Evolutionary conservation across 768 basidiomycete species (phyloP).

Genomic region (Tephrocybe sp.): DNA sequence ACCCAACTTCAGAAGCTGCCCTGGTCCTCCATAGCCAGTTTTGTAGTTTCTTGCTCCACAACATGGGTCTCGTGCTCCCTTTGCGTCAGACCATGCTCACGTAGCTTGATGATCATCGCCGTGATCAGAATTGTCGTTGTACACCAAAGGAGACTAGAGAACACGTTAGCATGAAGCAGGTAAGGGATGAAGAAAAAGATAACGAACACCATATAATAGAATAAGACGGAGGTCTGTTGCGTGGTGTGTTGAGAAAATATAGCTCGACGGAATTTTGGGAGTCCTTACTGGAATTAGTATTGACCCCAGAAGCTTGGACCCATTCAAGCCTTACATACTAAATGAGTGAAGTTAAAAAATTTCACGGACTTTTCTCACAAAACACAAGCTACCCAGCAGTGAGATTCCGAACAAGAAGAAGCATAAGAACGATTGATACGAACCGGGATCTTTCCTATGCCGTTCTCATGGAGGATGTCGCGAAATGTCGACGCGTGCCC

Average conservation of each 20-base stretch:
- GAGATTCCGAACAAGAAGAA: background rate
- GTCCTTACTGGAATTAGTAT: slow-evolving; percentile 7
- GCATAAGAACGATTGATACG: background rate
- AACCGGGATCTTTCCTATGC: background rate
- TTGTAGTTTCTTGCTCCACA: background rate
- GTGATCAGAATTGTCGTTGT: slow-evolving; percentile 30
- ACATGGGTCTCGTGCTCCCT: background rate
- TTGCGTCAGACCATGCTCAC: slow-evolving; percentile 14
- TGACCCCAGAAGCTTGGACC: background rate
- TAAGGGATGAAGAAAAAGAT: background rate
- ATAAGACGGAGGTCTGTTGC: slow-evolving; percentile 1
- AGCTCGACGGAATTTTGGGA: background rate
- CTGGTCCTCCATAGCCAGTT: too few species aligned
- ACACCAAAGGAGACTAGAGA: slow-evolving; percentile 34
- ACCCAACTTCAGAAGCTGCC: too few species aligned
- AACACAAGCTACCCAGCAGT: background rate
- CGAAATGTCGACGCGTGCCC: background rate
- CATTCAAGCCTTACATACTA: slow-evolving; percentile 9
- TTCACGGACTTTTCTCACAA: too few species aligned
- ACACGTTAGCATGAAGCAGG: background rate
- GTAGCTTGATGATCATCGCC: slow-evolving; percentile 31
- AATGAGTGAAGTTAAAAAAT: too few species aligned
- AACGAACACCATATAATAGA: slow-evolving; percentile 8
- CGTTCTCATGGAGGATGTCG: background rate
- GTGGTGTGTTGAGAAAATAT: background rate